Evolutionary conservation across 2,329 filamentous ascomycete species (phyloP), one percentile per base, ranked within the genome.

Genomic region (Phialophora chinensis): DNA sequence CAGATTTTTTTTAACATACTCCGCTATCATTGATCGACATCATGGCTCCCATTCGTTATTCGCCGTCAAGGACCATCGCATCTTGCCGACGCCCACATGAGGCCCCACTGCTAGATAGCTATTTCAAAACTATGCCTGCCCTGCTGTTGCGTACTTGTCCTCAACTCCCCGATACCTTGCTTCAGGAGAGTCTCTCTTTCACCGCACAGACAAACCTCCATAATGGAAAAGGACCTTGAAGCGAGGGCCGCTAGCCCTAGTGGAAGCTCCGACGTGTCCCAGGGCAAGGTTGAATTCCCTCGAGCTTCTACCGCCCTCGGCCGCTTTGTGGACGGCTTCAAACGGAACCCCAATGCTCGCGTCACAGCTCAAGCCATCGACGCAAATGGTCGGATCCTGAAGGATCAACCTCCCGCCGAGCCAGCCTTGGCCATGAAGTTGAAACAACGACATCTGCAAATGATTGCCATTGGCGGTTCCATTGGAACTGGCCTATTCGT

Each of bases 391-490:
- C 82, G 82, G 67, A 81, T 83, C 14, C 88, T 86, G 74, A 84
- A 91, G 75, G 80, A 92, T 71, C 89, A 93, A 75, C 77, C 77
- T 62, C 80, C 17, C 84, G 83, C 52, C 93, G 92, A 1, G 90
- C 91, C 3, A 85, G 89, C 70, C 90, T 83, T 98, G 59, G 87
- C 90, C 59, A 85, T 93, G 74, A 89, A 88, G 77, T 80, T 96
- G 72, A 95, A 96, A 79, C 88, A 89, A 23, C 85, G 93, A 56
- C 94, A 98, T 82, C 77, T 97, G 76, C 93, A 97, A 81, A 97
- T 97, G 94, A 97, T 97, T 83, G 94, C 94, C 14, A 96, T 97
- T 72, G 93, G 93, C 73, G 93, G 93, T 52, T 94, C 91, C 6
- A 67, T 68, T 42, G 89, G 90, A 66, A 93, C 91, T 31, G 93